phyloP scores from a whole-genome alignment of 306 rosid species.

The Prunus campanulata region DNA sequence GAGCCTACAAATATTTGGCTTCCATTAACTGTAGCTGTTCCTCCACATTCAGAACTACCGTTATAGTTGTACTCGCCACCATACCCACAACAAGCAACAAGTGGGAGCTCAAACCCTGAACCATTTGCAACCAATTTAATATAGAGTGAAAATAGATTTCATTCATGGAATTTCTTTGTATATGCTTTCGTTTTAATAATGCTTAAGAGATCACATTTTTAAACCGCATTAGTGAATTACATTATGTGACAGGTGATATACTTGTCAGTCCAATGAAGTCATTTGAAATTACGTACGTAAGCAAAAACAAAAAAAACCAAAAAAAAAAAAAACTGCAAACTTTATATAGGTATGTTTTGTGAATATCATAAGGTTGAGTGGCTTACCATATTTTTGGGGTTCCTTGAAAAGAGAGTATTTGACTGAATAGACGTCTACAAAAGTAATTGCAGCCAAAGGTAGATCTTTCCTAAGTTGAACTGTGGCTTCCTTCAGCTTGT shows the following conservation, averaged over 20 bases:
- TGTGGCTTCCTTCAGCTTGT: constrained; percentile 37
- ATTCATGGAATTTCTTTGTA: neutral
- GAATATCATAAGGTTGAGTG: neutral
- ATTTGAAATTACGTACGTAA: no score
- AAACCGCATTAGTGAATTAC: neutral
- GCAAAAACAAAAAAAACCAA: no score
- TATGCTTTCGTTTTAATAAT: neutral
- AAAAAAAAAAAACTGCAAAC: no score
- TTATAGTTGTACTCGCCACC: constrained; percentile 49
- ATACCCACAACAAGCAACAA: constrained; percentile 45
- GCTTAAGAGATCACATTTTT: neutral
- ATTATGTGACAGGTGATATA: no score
- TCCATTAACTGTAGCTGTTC: constrained; percentile 20
- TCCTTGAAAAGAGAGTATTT: constrained; percentile 32
- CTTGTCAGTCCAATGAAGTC: no score
- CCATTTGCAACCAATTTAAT: neutral
- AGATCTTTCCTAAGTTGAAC: constrained; percentile 40
- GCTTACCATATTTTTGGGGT: constrained; percentile 44
- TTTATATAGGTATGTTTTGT: neutral
- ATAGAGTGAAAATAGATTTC: neutral
- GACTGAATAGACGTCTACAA: constrained; percentile 41
- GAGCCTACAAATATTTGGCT: constrained; percentile 41
- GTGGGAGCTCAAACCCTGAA: constrained; percentile 52
- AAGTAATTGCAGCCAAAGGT: constrained; percentile 48
- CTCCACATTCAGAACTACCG: constrained; percentile 21